Percentiles rank a stretch among this genome's conserved stretches.
phyloP scores from a whole-genome alignment of 2,329 filamentous ascomycete species.

The Talaromyces piceae region DNA sequence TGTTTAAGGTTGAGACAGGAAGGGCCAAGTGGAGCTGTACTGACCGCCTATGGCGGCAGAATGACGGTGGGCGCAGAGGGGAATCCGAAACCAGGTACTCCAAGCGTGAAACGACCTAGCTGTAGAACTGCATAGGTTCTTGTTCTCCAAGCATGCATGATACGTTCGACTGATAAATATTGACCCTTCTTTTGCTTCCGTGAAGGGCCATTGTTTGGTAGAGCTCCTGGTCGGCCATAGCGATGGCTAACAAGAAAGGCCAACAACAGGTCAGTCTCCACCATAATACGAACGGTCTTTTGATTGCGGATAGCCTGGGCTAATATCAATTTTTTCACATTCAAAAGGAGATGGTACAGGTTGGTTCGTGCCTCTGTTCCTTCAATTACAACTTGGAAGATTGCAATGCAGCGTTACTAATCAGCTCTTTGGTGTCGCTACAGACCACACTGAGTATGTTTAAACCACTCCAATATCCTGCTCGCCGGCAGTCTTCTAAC shows the following conservation, averaged over 20 bases:
- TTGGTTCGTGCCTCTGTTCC: slow-evolving; percentile 63
- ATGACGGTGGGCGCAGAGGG: neutral
- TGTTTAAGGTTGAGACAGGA: slow-evolving; percentile 15
- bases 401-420: slow-evolving; percentile 15
- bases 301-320: neutral
- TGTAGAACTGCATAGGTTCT: neutral
- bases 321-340: slow-evolving; percentile 10
- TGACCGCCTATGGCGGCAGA: slow-evolving; percentile 14
- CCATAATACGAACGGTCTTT: neutral
- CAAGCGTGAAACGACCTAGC: neutral
- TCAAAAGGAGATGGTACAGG: slow-evolving; percentile 96
- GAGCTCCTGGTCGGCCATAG: slow-evolving; percentile 8
- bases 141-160: slow-evolving; percentile 1
- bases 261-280: slow-evolving; percentile 57
- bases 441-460: slow-evolving; percentile 36
- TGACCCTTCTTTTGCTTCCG: neutral
- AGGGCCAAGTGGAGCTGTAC: slow-evolving; percentile 14
- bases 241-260: slow-evolving; percentile 47
- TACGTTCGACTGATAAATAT: neutral
- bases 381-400: slow-evolving; percentile 7
- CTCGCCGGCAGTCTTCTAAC: neutral
- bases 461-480: neutral
- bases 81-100: neutral
- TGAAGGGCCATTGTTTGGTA: slow-evolving; percentile 3
- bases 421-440: slow-evolving; percentile 14